Evolutionary conservation across 1,139 yeast genomes (phyloP).

Genomic region (Spencermartinsiella ligniputridi): DNA sequence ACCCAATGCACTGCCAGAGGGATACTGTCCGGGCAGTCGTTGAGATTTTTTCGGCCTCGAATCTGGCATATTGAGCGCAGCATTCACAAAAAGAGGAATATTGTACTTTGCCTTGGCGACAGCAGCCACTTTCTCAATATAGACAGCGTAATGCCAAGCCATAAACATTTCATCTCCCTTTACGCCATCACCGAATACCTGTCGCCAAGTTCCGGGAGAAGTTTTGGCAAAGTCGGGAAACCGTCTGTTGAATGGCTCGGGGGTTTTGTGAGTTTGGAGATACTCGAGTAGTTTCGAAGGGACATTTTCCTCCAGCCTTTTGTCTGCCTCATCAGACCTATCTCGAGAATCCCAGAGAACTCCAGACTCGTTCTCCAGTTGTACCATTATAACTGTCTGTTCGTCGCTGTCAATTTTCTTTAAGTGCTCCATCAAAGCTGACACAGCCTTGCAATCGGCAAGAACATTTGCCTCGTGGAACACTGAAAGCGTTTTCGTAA

Average conservation of each 20-base stretch:
- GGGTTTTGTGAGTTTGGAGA: background rate
- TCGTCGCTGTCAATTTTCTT: constrained; percentile 9
- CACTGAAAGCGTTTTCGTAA: constrained; percentile 14
- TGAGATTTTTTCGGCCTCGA: constrained; percentile 2
- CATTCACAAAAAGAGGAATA: constrained; percentile 13
- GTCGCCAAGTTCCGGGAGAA: constrained; percentile 8
- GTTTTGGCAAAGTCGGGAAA: background rate
- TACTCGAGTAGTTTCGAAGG: constrained; percentile 3
- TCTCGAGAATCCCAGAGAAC: constrained; percentile 17
- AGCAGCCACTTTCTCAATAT: constrained; percentile 12
- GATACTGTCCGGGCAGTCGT: constrained; percentile 14
- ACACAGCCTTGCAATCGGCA: constrained; percentile 15
- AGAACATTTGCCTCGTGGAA: constrained; percentile 10
- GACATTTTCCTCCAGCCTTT: background rate
- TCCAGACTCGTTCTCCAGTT: constrained; percentile 16
- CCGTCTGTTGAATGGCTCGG: background rate
- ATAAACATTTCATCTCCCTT: constrained; percentile 14
- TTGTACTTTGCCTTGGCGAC: constrained; percentile 9
- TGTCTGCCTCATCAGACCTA: constrained; percentile 5
- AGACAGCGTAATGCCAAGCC: constrained; percentile 15
- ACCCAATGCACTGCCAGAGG: constrained; percentile 14
- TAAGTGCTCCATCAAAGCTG: constrained; percentile 13
- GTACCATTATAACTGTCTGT: constrained; percentile 15
- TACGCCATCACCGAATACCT: constrained; percentile 12
- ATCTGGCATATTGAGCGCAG: constrained; percentile 7